Conservation (phyloP, 176 grass and related monocot species). For the Oryza australiensis region DNA sequence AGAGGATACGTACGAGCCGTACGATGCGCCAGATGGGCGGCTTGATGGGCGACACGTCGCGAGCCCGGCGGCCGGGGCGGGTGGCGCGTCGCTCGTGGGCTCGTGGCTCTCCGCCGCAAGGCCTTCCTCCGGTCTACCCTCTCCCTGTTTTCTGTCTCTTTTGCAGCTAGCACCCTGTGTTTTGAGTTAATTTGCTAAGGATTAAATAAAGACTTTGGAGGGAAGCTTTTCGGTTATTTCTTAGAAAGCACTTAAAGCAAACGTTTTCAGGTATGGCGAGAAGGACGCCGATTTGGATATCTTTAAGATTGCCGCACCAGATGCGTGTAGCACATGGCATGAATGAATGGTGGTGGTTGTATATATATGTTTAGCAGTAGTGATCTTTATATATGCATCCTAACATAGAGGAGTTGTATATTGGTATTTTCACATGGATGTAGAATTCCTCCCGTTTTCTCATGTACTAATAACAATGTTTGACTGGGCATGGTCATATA, state of each 20-base stretch:
- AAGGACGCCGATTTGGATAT: slow-evolving; percentile 23
- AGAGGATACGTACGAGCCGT: not conserved
- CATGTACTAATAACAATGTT: no score
- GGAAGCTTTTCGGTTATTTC: slow-evolving; percentile 52
- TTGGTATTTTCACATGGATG: slow-evolving; percentile 14
- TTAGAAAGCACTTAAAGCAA: slow-evolving; percentile 54
- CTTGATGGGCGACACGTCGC: not conserved
- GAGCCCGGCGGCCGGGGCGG: slow-evolving; percentile 17
- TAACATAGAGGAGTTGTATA: not conserved
- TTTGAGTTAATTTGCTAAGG: not conserved
- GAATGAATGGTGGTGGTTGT: not conserved
- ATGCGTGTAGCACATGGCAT: slow-evolving; percentile 33
- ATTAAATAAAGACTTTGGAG: slow-evolving; percentile 43
- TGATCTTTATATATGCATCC: not conserved
- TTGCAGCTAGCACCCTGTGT: not conserved
- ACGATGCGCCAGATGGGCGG: not conserved
- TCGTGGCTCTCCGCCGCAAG: not conserved
- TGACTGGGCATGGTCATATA: not conserved
- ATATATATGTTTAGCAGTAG: not conserved
- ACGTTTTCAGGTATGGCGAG: slow-evolving; percentile 11
- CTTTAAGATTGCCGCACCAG: slow-evolving; percentile 30
- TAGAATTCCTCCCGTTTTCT: not conserved
- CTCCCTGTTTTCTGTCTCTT: not conserved
- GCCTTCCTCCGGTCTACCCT: not conserved
- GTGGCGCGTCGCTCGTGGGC: slow-evolving; percentile 38